A percentile compares a stretch with the other conserved stretches of the same genome.
phyloP scores from a whole-genome alignment of 192 early-diverging fungal species.

The Blastocladiella britannica region DNA sequence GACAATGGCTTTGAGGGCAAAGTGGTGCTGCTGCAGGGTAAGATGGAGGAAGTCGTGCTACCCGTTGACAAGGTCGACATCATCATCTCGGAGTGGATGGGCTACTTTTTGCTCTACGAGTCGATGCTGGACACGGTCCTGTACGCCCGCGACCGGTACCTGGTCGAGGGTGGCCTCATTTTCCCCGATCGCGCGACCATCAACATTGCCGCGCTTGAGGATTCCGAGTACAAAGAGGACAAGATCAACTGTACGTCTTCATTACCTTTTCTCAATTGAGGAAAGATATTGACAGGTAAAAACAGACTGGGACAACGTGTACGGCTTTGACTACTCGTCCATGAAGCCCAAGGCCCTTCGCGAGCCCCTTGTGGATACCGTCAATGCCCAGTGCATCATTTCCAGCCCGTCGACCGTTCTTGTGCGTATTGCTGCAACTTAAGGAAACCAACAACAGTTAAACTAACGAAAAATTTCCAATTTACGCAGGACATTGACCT shows the following conservation, averaged over 20 bases:
- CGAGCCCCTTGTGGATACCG: conserved; percentile 90
- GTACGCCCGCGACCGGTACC: conserved; percentile 82
- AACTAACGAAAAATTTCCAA: not conserved
- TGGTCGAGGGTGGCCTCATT: conserved; percentile 75
- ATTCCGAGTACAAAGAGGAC: conserved; percentile 82
- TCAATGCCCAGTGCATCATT: conserved; percentile 65
- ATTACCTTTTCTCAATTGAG: conserved; percentile 18
- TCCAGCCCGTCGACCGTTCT: conserved; percentile 42
- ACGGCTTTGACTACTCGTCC: conserved; percentile 90
- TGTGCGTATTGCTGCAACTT: not conserved
- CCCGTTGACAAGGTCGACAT: conserved; percentile 94
- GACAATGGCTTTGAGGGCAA: conserved; percentile 82
- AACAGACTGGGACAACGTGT: conserved; percentile 66
- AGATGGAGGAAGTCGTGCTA: conserved; percentile 89
- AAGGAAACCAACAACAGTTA: not conserved
- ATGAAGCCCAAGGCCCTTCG: conserved; percentile 70
- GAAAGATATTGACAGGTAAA: conserved; percentile 6
- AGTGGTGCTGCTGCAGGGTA: conserved; percentile 77
- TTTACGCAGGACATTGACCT: conserved; percentile 34
- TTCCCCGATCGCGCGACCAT: conserved; percentile 71
- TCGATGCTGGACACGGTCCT: conserved; percentile 99
- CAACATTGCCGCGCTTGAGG: conserved; percentile 77
- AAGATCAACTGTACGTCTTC: conserved; percentile 51
- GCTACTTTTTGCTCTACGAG: conserved; percentile 94
- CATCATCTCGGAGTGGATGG: conserved; percentile 99